Base-by-base conservation (phyloP, 495 filamentous ascomycete species). In the Arthonia radiata region DNA sequence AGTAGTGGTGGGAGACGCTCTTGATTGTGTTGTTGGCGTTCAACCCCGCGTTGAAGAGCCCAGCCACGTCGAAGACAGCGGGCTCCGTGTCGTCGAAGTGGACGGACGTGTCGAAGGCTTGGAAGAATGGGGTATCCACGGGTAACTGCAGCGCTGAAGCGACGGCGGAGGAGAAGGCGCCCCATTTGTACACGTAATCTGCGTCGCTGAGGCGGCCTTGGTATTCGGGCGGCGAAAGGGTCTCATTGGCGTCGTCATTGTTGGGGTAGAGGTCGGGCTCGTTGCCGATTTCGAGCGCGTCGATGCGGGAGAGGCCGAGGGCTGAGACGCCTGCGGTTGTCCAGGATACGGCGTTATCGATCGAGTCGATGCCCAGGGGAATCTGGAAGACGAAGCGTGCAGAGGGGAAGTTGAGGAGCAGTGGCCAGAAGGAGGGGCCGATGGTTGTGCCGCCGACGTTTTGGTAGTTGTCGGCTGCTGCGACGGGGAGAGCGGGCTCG, bases 201-300 rank as follows among this genome's bases (percentile, higher is more conserved):
- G 27, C 24, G 1, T 15, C 11, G 1, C 22, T 31, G 19, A 22
- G 7, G 7, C 7, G 19, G 6, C 19, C 19, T 22, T 22, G 19
- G 19, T 22, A 22, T 6, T 7, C 11, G 6, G 19, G 19, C 6
- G 19, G 19, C 11, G 6, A 6, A 22, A 22, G 19, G 11, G 11
- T 11, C 6, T 7, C 19, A 22, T 11, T 11, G 19, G 6, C 6
- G 6, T 6, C 19, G 19, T 22, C 11, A 7, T 6, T 22, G 6
- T 11, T 11, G 11, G 19, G 19, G 19, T 22, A 22, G 7, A 22
- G 19, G 19, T 22, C 19, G 7, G 41, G 35, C 25, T 46, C 42
- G 24, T 46, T 46, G 0, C 42, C 42, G 3, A 46, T 18, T 0
- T 39, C 42, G 32, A 46, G 38, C 2, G 30, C 42, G 8, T 30